Conservation (phyloP, 192 early-diverging fungal species). For the Phycomyces nitens region DNA sequence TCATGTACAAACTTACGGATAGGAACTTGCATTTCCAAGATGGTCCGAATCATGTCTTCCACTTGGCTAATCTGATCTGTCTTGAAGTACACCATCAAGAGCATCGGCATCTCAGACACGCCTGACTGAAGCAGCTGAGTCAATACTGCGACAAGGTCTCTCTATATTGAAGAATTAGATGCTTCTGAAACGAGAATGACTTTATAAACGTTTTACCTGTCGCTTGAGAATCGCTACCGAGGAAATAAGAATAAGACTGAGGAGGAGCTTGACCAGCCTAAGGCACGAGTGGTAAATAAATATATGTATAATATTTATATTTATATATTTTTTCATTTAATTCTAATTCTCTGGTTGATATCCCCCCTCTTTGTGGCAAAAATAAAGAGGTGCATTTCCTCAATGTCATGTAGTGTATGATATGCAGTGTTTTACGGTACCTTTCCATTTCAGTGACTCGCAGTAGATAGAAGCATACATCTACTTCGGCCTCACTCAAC, state of each 20-base stretch:
- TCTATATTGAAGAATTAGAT: constrained; percentile 1
- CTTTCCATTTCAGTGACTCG: constrained; percentile 14
- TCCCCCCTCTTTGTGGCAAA: not conserved
- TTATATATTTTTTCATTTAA: not conserved
- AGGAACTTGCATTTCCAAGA: constrained; percentile 27
- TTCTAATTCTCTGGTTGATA: not conserved
- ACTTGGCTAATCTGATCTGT: constrained; percentile 26
- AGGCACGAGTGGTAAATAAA: too few relatives aligned
- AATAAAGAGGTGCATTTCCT: too few relatives aligned
- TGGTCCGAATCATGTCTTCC: constrained; percentile 22
- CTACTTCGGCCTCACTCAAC: constrained; percentile 16
- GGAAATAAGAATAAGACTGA: constrained; percentile 17
- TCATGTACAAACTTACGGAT: constrained; percentile 22
- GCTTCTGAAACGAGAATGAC: not conserved
- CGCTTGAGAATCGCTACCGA: constrained; percentile 16
- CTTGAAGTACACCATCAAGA: constrained; percentile 24
- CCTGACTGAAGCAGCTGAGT: constrained; percentile 12
- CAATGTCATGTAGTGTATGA: too few relatives aligned
- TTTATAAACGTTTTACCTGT: constrained; percentile 7
- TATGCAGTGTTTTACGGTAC: constrained; percentile 4
- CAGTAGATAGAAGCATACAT: constrained; percentile 17
- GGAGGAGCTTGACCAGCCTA: constrained; percentile 22
- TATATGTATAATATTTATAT: not conserved
- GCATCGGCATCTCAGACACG: constrained; percentile 26
- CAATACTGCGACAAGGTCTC: constrained; percentile 12